A percentile compares a stretch with the other conserved stretches of the same genome.
phyloP scores from a whole-genome alignment of 768 basidiomycete species.

The Lyophyllum atratum region DNA sequence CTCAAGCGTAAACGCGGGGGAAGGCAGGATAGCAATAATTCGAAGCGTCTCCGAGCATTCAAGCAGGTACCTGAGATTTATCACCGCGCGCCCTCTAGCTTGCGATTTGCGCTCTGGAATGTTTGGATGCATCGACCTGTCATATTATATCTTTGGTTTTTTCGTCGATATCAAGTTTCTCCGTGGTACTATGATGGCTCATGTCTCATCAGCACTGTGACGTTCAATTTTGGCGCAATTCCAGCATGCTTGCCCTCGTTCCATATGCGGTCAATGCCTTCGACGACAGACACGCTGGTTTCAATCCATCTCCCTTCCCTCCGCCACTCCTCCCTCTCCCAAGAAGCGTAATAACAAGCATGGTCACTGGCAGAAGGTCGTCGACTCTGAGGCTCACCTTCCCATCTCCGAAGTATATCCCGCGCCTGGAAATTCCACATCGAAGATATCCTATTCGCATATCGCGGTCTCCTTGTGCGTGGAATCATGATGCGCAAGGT shows the following conservation, averaged over 20 bases:
- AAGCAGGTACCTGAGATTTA: background rate
- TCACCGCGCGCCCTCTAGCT: background rate
- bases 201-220: constrained; percentile 14
- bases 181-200: constrained; percentile 29
- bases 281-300: constrained; percentile 12
- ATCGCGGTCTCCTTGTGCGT: constrained; percentile 18
- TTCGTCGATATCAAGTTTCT: constrained; percentile 18
- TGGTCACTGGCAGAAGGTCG: background rate
- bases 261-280: constrained; percentile 11
- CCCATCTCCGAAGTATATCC: background rate
- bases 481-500: constrained; percentile 18
- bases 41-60: background rate
- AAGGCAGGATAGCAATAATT: background rate
- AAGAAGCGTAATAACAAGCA: background rate
- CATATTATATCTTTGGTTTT: constrained; percentile 21
- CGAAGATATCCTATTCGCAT: constrained; percentile 7
- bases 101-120: background rate
- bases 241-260: constrained; percentile 19
- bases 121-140: constrained; percentile 11
- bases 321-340: background rate
- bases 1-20: background rate
- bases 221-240: constrained; percentile 21
- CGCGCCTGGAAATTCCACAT: background rate
- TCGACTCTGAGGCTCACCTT: background rate
- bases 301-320: constrained; percentile 4